Conservation (phyloP, 352 stramenopile species). For the Phytophthora vignae region DNA sequence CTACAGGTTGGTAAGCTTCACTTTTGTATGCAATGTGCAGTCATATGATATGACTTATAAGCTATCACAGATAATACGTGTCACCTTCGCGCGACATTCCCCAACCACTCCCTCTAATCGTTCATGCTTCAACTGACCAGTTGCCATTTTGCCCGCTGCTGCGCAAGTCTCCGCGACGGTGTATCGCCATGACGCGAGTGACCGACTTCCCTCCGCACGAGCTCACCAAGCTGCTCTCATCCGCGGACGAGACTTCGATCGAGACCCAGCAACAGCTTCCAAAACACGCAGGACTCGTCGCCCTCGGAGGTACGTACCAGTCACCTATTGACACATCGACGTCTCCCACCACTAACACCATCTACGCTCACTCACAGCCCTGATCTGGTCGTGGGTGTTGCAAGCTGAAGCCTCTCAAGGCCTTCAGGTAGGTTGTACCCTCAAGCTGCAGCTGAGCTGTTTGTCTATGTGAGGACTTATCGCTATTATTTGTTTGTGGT, state of each 20-base stretch:
- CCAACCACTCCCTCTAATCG: too few relatives aligned
- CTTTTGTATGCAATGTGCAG: neutral
- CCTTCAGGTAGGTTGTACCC: conserved; percentile 20
- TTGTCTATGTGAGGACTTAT: neutral
- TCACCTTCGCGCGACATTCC: neutral
- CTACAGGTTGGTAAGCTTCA: neutral
- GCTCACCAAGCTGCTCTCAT: conserved; percentile 14
- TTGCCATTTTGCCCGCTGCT: neutral
- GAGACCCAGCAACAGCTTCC: neutral
- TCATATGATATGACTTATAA: neutral
- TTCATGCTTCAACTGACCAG: neutral
- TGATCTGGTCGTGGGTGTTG: conserved; percentile 46
- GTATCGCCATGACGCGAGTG: neutral
- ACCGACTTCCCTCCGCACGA: conserved; percentile 13
- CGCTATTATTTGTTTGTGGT: too few relatives aligned
- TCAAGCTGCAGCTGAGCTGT: neutral
- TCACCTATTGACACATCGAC: conserved; percentile 3
- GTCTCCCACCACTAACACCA: neutral
- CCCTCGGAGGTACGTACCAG: conserved; percentile 15
- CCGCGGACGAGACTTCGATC: neutral
- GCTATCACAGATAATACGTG: neutral
- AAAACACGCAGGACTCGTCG: conserved; percentile 23
- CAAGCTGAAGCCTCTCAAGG: conserved; percentile 40
- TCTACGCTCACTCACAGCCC: conserved; percentile 13
- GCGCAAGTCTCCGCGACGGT: neutral